Evolutionary conservation across 179 eudicot genomes (phyloP), one percentile per base, ranked within the genome.

Genomic region (Corrigiola litoralis): DNA sequence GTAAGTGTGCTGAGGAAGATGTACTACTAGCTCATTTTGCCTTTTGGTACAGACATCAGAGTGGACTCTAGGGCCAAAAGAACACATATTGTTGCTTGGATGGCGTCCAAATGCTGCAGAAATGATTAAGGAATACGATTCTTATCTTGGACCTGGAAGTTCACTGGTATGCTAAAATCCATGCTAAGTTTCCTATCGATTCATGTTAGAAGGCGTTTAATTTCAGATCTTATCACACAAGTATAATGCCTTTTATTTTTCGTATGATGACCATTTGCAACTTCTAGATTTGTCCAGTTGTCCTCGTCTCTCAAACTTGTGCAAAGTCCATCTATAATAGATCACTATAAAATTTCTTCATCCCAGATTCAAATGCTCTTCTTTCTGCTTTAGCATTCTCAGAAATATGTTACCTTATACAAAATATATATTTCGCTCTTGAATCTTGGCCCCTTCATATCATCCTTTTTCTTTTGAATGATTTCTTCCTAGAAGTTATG

Each of bases 111-210:
- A 84, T 78, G 85, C 86, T 40, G 80, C 80, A 17, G 95, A 90
- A 74, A 86, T 94, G 96, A 83, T 94, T 61, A 74, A 73, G 75
- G 99, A 94, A 71, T 90, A 90, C 69, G 96, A 94, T 75, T 81
- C 77, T 67, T 94, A 94, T 80, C 90, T 94, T 58, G 97, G 99
- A 71, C 99, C 99, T 57, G 97, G 96, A 77, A 94, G 99, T 78
- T 80, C 81, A 49, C 48, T 94, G 95, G 99, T 94, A 87, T 65
- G 83, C 66, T 67, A 27, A 58, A 10, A 46, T 41, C 52, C 27
- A 46, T 34, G 47, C 9, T 31, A 7, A 45, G 21, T 14, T 23
- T 32, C 16, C 44, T 48, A 44, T 36, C 46, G 16, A 18, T 52
- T 45, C 66, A 12, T 53, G 49, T 20, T 42, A 14, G 18, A 21